Conservation (phyloP, 345 rosid genomes). For the Salix exigua region DNA sequence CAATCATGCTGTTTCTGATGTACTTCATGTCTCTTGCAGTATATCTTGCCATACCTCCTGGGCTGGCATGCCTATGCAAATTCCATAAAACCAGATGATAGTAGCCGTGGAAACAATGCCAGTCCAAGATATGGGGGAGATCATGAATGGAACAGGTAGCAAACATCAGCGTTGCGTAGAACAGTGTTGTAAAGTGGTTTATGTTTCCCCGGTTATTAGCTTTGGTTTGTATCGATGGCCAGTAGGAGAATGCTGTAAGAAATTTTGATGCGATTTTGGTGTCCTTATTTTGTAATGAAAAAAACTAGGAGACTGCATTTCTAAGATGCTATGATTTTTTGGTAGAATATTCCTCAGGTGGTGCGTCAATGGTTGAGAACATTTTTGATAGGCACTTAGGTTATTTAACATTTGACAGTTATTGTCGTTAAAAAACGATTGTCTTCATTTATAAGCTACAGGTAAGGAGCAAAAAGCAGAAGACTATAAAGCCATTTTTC, state of each 20-base stretch:
- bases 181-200: neutral
- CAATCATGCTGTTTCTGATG: neutral
- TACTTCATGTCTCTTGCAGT: constrained; percentile 38
- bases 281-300: neutral
- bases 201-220: too few species aligned
- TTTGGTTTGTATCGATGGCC: neutral
- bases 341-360: neutral
- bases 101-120: constrained; percentile 38
- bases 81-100: constrained; percentile 52
- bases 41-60: constrained; percentile 65
- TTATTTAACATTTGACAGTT: too few species aligned
- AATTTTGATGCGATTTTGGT: neutral
- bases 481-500: neutral
- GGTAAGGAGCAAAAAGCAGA: neutral
- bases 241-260: neutral
- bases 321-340: neutral
- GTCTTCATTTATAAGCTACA: neutral
- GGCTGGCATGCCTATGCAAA: constrained; percentile 80
- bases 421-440: neutral
- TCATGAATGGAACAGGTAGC: constrained; percentile 73
- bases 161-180: neutral
- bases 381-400: neutral
- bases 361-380: neutral
- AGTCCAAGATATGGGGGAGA: constrained; percentile 66
- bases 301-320: neutral